Evolutionary conservation across 108 stramenopile species (phyloP), one percentile per base, ranked within the genome.

Genomic region (Skeletonema costatum): DNA sequence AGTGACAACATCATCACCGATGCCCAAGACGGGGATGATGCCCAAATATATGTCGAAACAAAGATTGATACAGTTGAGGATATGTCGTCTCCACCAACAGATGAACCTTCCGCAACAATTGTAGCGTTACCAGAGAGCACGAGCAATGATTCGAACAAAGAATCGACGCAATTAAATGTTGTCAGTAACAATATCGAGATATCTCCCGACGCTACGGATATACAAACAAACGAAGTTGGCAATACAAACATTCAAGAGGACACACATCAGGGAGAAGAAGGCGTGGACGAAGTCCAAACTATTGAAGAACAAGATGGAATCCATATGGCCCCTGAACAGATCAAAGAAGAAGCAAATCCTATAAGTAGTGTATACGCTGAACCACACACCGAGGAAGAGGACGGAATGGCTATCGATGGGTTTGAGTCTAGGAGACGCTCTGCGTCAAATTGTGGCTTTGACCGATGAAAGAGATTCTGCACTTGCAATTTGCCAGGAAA

Each of bases 391-490:
- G 75, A 82, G 58, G 82, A 76, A 42, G 82, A 82, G 58, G 75
- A n/a, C 51, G 36, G 82, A 82, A 64, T 82, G 82, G 82, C 64
- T 76, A 8, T 63, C 75, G 14, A 73, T 76, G 72, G 82, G 82
- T 5, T 66, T 82, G 5, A 75, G 75, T 21, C 60, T 82, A 50
- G 75, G 75, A 10, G 82, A 82, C 65, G 82, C 82, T 36, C 71
- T 82, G 8, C 70, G 70, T 53, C 82, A 82, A 76, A 82, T 82
- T 19, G 71, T 76, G 11, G 68, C 82, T 1, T 60, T 82, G 75
- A 82, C 82, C n/a, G 75, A 73, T 30, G 82, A 82, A 73, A 63
- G 75, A 50, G 82, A 82, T 32, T 71, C 66, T 33, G 75, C 81
- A 29, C 70, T 82, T 38, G 61, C 44, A 11, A 39, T 81, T 32